phyloP scores from a whole-genome alignment of 2,329 filamentous ascomycete genomes.

The Diaporthe sp. region DNA sequence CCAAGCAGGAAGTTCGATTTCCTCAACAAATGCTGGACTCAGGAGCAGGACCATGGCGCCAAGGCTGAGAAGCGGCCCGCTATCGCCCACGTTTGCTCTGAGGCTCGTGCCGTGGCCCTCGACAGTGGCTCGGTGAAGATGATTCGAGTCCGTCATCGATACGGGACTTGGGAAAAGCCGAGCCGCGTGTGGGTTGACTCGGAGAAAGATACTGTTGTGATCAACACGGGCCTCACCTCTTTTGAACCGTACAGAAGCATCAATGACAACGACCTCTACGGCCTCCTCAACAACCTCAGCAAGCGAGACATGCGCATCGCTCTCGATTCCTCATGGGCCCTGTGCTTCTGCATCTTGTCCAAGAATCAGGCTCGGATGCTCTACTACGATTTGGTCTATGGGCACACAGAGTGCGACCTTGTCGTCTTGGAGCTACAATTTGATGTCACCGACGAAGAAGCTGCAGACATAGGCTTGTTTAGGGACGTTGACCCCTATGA shows the following conservation, averaged over 20 bases:
- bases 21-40: not conserved
- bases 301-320: not conserved
- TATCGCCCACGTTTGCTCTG: not conserved
- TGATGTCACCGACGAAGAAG: not conserved
- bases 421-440: not conserved
- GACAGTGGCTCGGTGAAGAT: not conserved
- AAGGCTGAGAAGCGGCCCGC: not conserved
- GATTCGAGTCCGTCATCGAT: not conserved
- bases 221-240: not conserved
- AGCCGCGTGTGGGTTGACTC: not conserved
- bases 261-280: not conserved
- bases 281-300: not conserved
- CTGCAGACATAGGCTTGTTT: not conserved
- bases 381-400: not conserved
- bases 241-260: not conserved
- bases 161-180: too few species aligned
- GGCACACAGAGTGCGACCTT: not conserved
- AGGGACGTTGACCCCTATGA: not conserved
- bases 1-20: not conserved
- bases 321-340: not conserved
- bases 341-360: not conserved
- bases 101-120: not conserved
- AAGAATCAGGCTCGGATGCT: not conserved
- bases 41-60: not conserved
- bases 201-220: not conserved